phyloP scores from a whole-genome alignment of 192 early-diverging fungal species.

The Geranomyces michiganensis region DNA sequence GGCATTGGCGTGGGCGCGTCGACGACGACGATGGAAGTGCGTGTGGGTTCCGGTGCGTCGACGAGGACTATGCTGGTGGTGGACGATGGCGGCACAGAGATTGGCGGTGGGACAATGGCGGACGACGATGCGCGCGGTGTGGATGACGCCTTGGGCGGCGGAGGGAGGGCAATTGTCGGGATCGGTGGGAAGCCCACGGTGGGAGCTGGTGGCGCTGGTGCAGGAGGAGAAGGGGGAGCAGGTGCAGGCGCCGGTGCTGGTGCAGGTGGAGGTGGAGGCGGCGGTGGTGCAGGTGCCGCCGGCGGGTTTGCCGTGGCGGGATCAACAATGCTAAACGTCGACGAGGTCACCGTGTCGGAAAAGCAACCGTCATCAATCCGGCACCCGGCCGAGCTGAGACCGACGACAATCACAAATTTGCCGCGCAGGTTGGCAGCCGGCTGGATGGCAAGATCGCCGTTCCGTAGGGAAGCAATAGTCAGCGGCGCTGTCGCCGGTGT shows the following conservation, averaged over 20 bases:
- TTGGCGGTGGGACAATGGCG: too few species aligned
- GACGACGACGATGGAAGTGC: conserved; percentile 50
- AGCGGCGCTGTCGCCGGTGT: background rate
- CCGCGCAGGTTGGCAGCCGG: conserved; percentile 17
- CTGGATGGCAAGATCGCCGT: background rate
- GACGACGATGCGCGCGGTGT: too few species aligned
- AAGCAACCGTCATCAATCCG: conserved; percentile 25
- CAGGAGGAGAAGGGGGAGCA: background rate
- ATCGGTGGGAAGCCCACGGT: too few species aligned
- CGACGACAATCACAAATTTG: background rate
- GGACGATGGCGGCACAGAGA: too few species aligned
- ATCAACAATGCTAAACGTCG: conserved; percentile 7
- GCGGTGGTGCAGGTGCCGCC: background rate
- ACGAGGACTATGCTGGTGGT: too few species aligned
- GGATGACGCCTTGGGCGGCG: too few species aligned
- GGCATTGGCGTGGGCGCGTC: conserved; percentile 2
- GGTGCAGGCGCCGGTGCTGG: conserved; percentile 3
- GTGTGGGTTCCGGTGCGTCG: background rate
- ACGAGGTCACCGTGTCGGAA: conserved; percentile 18
- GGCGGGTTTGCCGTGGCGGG: background rate
- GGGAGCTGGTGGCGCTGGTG: background rate
- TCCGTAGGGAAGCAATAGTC: background rate
- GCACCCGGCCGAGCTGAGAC: conserved; percentile 26
- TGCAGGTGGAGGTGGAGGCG: background rate
- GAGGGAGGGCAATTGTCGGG: too few species aligned